Base-by-base conservation (phyloP, 441 rosid genomes). In the Croton setiger region DNA sequence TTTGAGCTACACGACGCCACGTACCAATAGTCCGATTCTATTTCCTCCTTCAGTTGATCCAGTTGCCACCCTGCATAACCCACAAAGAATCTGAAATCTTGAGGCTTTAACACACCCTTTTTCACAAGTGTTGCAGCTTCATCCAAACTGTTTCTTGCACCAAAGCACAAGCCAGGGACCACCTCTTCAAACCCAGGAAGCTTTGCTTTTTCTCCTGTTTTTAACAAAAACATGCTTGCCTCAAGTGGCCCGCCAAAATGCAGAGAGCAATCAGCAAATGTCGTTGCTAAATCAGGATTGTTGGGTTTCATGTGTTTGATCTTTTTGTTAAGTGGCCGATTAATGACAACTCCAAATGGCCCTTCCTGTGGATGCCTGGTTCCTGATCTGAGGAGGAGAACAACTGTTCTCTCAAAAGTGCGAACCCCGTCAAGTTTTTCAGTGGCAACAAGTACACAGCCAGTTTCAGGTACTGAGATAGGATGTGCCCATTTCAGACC, bases 1-100 rank as follows among this genome's bases (percentile, higher is more conserved):
- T 89, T 76, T 2, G 88, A 79, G 83, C 98, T 91, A 63, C 97
- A 93, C 0, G 96, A 86, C 53, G 96, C 96, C 1, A 89, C 91
- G 52, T 83, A 76, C 98, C 98, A 93, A 52, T 80, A 89, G 74
- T 86, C 83, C 12, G 85, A 89, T 69, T 89, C 89, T 1, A 89
- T 91, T 83, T 93, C 98, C 79, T 87, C 93, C 73, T 84, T 88
- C 78, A 91, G 74, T 68, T 91, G 98, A 79, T 88, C 97, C 57
- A 85, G 85, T 75, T 89, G 95, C 97, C 98, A 93, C 33, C 97
- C 97, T 0, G 97, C 89, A 37, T 91, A 89, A 60, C 98, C 98
- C 55, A 81, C 87, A 73, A 93, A 93, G 85, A 91, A 91, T 72
- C 91, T 84, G 68, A 91, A 91, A 74, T 89, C 97, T 48, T 87